These are phyloP conservation scores for Penicillium odoratum DNA, from an alignment of 495 filamentous ascomycete genomes.

Conservation along the genomic window DNA sequence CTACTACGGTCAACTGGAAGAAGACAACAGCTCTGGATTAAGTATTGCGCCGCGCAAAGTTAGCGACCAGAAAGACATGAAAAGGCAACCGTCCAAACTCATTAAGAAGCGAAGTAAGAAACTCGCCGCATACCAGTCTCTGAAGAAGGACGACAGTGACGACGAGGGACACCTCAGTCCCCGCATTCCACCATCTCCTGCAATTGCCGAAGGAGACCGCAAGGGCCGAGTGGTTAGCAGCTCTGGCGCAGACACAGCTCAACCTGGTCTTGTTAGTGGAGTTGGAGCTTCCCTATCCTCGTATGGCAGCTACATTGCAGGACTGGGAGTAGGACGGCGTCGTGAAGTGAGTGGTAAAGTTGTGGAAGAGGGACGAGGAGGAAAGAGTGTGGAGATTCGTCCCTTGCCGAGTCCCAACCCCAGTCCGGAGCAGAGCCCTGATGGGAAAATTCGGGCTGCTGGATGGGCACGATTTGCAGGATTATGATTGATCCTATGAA, in stretches of 20 bases:
- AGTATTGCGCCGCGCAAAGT: constrained; percentile 27
- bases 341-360: constrained; percentile 82
- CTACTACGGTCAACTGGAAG: constrained; percentile 42
- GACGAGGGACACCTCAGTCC: constrained; percentile 17
- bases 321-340: constrained; percentile 45
- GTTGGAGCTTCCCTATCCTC: constrained; percentile 38
- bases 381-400: constrained; percentile 23
- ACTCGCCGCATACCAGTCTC: constrained; percentile 32
- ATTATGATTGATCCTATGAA: constrained; percentile 26
- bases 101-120: constrained; percentile 37
- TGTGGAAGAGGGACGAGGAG: constrained; percentile 77
- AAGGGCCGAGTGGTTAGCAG: constrained; percentile 55
- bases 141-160: constrained; percentile 39
- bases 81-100: constrained; percentile 33
- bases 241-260: constrained; percentile 43
- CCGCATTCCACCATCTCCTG: constrained; percentile 27
- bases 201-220: constrained; percentile 35
- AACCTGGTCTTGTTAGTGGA: constrained; percentile 15
- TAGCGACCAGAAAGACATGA: constrained; percentile 20
- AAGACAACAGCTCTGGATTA: constrained; percentile 17
- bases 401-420: constrained; percentile 11
- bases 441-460: constrained; percentile 34
- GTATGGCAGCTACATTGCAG: constrained; percentile 60
- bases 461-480: constrained; percentile 52
- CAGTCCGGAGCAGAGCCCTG: constrained; percentile 6